Evolutionary conservation across 768 basidiomycete genomes (phyloP).

Genomic region (Rubroboletus pulcherrimus): DNA sequence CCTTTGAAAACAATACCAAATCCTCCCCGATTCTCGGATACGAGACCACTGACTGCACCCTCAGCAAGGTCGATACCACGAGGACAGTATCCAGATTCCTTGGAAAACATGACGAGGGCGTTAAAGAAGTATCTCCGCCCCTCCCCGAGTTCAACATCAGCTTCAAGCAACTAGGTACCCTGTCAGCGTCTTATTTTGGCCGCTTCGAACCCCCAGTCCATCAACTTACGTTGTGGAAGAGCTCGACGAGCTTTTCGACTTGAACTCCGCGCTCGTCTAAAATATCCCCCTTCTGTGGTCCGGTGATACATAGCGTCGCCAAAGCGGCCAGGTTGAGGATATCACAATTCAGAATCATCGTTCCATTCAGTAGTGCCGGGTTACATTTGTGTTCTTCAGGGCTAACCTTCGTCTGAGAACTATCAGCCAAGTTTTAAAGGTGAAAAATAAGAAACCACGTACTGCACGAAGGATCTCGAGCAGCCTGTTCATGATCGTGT

Average conservation of each 20-base stretch:
- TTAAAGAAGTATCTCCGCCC: conserved; percentile 14
- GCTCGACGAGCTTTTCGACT: conserved; percentile 15
- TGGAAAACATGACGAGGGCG: conserved; percentile 20
- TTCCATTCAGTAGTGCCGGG: conserved; percentile 15
- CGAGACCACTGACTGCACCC: conserved; percentile 7
- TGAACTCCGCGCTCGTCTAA: not conserved
- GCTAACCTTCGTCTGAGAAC: conserved; percentile 5
- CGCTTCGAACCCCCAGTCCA: not conserved
- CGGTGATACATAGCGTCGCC: conserved; percentile 11
- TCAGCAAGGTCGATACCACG: conserved; percentile 8
- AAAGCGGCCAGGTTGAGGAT: conserved; percentile 19
- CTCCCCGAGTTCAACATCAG: conserved; percentile 12
- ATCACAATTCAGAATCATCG: conserved; percentile 15
- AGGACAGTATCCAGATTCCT: conserved; percentile 18
- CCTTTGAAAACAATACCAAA: conserved; percentile 24
- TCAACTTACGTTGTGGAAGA: conserved; percentile 25
- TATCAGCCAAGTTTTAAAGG: conserved; percentile 6
- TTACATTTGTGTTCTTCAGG: conserved; percentile 24
- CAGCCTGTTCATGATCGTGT: conserved; percentile 9
- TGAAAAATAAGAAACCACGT: not conserved
- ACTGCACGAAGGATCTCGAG: conserved; percentile 18
- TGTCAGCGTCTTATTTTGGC: conserved; percentile 1
- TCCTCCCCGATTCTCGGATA: conserved; percentile 10
- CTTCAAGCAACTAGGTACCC: conserved; percentile 20
- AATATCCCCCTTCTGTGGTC: not conserved